Conservation (phyloP, 1,284 basidiomycete genomes). For the Trametes hirsuta region DNA sequence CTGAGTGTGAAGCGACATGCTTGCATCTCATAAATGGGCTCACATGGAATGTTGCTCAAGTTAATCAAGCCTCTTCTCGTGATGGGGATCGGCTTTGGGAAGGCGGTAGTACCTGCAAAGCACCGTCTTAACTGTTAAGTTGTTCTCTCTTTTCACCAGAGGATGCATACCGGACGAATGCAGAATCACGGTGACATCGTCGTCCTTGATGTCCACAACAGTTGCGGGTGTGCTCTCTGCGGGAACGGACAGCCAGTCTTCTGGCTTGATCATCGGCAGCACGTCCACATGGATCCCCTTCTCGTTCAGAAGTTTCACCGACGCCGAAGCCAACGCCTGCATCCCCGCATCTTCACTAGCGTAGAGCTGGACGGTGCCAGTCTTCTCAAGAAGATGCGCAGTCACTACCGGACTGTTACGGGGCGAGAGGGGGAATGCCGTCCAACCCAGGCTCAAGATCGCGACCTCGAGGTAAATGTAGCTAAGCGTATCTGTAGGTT, state of each 20-base stretch:
- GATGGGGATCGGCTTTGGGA: conserved; percentile 31
- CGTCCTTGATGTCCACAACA: neutral
- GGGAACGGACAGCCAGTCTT: conserved; percentile 2
- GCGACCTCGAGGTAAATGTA: conserved; percentile 1
- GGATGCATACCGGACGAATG: conserved; percentile 40
- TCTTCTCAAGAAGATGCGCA: conserved; percentile 17
- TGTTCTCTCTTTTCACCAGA: neutral
- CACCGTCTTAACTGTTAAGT: neutral
- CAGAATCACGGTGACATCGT: conserved; percentile 27
- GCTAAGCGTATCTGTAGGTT: conserved; percentile 1
- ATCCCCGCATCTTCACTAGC: conserved; percentile 8
- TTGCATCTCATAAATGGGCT: conserved; percentile 1
- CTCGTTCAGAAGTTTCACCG: neutral
- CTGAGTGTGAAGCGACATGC: neutral
- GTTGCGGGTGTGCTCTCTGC: no score
- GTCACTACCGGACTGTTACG: conserved; percentile 14
- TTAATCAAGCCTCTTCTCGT: conserved; percentile 21
- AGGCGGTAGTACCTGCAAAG: conserved; percentile 30
- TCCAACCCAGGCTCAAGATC: conserved; percentile 2
- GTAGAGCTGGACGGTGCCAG: neutral
- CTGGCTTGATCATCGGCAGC: conserved; percentile 16
- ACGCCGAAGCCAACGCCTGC: conserved; percentile 8
- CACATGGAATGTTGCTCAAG: conserved; percentile 20
- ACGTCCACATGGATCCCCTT: conserved; percentile 8
- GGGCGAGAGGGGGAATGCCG: conserved; percentile 19